Evolutionary conservation across 2,329 filamentous ascomycete genomes (phyloP).

Genomic region (Botrytis paeoniae): DNA sequence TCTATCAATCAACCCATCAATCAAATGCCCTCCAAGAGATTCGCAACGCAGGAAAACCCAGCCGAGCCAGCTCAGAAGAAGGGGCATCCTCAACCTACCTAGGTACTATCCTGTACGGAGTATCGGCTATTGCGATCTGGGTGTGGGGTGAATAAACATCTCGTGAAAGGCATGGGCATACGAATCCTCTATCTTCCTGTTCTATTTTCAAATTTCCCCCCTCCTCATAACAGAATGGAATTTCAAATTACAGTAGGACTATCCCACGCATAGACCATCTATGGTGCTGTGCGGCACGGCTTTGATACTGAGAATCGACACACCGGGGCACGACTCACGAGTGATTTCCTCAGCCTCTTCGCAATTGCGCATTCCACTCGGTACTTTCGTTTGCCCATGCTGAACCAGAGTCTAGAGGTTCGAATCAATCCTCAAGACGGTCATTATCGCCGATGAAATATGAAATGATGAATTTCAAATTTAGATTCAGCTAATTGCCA

Average conservation of each 20-base stretch:
- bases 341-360: constrained; percentile 25
- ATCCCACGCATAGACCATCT: constrained; percentile 27
- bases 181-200: not conserved
- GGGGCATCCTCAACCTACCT: not conserved
- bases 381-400: not conserved
- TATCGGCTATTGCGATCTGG: constrained; percentile 1
- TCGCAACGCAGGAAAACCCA: not conserved
- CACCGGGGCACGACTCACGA: not conserved
- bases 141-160: constrained; percentile 6
- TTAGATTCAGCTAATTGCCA: constrained; percentile 12
- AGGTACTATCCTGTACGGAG: not conserved
- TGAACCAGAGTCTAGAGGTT: not conserved
- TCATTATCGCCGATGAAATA: not conserved
- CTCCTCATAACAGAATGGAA: constrained; percentile 19
- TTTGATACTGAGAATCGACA: not conserved
- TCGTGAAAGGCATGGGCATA: constrained; percentile 13
- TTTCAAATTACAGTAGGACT: constrained; percentile 14
- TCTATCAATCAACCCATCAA: too few relatives aligned
- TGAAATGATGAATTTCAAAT: not conserved
- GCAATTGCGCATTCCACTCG: constrained; percentile 14
- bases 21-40: not conserved
- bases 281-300: constrained; percentile 29
- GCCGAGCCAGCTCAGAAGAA: not conserved
- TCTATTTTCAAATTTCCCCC: constrained; percentile 15
- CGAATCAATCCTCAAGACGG: too few relatives aligned